Percentiles rank a stretch among this genome's conserved stretches.
phyloP scores from a whole-genome alignment of 1,284 basidiomycete species.

The Irpex rosettiformis region DNA sequence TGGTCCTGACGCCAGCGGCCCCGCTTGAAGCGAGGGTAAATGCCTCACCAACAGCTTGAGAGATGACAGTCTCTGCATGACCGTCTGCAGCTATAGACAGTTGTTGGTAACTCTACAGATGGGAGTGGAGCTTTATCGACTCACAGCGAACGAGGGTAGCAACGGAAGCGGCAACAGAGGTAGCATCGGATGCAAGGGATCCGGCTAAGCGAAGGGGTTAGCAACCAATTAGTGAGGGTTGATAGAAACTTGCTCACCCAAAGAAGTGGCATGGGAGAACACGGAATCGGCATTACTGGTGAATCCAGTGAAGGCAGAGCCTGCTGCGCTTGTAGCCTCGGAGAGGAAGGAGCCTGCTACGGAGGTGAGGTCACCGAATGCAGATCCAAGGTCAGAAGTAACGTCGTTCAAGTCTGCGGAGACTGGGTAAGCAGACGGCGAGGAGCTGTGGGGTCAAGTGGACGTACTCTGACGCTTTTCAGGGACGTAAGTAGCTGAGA shows the following conservation, averaged over 20 bases:
- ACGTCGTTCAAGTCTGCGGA: slow-evolving; percentile 25
- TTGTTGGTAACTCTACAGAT: background rate
- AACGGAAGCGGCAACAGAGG: slow-evolving; percentile 24
- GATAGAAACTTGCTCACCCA: background rate
- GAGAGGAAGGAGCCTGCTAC: slow-evolving; percentile 10
- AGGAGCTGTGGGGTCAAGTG: background rate
- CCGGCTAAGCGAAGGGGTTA: slow-evolving; percentile 9
- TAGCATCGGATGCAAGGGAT: slow-evolving; percentile 21
- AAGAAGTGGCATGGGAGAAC: slow-evolving; percentile 16
- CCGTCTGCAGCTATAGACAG: slow-evolving; percentile 39
- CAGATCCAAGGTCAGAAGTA: slow-evolving; percentile 28
- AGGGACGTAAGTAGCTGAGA: slow-evolving; percentile 8
- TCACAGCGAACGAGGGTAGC: slow-evolving; percentile 48
- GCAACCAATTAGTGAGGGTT: background rate
- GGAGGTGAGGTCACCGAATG: slow-evolving; percentile 28
- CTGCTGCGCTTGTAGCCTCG: background rate
- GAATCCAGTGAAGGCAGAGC: slow-evolving; percentile 12
- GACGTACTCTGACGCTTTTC: slow-evolving; percentile 26
- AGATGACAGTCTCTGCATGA: slow-evolving; percentile 36
- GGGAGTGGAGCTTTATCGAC: slow-evolving; percentile 19
- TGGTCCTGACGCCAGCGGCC: slow-evolving; percentile 41
- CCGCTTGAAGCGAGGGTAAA: slow-evolving; percentile 47
- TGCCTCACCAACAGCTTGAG: slow-evolving; percentile 45
- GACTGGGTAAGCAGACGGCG: slow-evolving; percentile 14
- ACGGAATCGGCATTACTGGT: slow-evolving; percentile 28